Base-by-base conservation (phyloP, 75 land plant species). In the Ceratopteris richardii region DNA sequence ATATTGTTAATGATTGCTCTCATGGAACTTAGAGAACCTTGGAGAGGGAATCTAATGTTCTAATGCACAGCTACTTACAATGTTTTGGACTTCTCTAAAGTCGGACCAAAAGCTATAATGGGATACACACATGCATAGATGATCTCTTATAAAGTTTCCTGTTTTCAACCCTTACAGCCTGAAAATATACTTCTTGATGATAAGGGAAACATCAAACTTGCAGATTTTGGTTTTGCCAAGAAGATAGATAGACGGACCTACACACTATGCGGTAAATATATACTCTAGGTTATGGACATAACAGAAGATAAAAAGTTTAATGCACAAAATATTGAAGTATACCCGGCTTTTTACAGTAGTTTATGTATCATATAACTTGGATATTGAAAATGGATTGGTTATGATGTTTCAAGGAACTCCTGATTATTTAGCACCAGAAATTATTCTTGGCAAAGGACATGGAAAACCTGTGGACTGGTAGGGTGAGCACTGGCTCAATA, bases 391-490 rank as follows among this genome's bases (percentile, higher is more conserved):
- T 2, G 29, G 11, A 26, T 14, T 3, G 31, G 10, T 28, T 22
- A 26, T 54, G n/a, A 54, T 30, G 31, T 54, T n/a, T 64, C 31
- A 54, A 72, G 75, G 75, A 23, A 72, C 70, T 31, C 70, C 70
- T 51, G 75, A 72, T 37, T 71, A 72, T 44, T 44, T 72, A 43
- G 70, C 75, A 31, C 75, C 75, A 30, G 75, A 72, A 25, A 66
- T 72, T 40, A 72, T 63, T 44, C 41, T 68, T 29, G 62, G 62
- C 55, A 74, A 62, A 48, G 74, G 74, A 28, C 77, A 74, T 69
- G 77, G 77, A 19, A 74, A 74, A 57, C 75, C 77, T 31, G 77
- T 74, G 26, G 77, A 74, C 57, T 74, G 77, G 77, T 74, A 62
- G 51, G 48, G 20, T 63, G 31, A 51, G 17, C n/a, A 19, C 17